Percentiles rank a stretch among this genome's conserved stretches.
These are phyloP conservation scores for Nothophaeocryptopus gaeumannii DNA, from an alignment of 2,329 filamentous ascomycete species.

Conservation along the genomic window DNA sequence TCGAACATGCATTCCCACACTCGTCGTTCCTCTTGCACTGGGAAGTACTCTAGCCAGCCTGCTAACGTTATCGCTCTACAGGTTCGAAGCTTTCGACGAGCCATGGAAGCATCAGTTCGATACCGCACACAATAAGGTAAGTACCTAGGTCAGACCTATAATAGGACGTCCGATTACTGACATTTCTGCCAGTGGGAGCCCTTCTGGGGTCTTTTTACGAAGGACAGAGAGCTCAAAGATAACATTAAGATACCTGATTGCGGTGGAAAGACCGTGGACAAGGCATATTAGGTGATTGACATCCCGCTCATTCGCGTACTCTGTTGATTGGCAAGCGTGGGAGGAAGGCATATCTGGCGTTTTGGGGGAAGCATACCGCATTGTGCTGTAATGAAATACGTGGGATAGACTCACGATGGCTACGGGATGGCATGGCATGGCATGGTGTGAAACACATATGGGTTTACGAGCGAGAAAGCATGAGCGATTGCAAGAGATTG, in stretches of 20 bases:
- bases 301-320: too few species aligned
- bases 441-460: too few species aligned
- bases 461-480: too few species aligned
- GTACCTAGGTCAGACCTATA: too few species aligned
- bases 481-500: background rate
- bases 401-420: too few species aligned
- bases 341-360: too few species aligned
- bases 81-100: constrained; percentile 94
- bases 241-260: constrained; percentile 87
- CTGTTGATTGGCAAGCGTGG: too few species aligned
- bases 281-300: constrained; percentile 20
- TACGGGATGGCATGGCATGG: too few species aligned
- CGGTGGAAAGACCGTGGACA: constrained; percentile 61
- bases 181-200: constrained; percentile 74
- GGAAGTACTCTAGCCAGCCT: background rate
- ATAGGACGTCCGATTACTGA: too few species aligned
- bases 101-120: constrained; percentile 78
- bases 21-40: background rate
- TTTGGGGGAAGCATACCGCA: too few species aligned
- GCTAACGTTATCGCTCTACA: constrained; percentile 14
- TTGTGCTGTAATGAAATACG: too few species aligned
- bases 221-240: constrained; percentile 76
- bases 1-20: background rate
- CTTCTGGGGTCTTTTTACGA: constrained; percentile 89
- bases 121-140: too few species aligned